These are phyloP conservation scores for Mariannaea elegans DNA, from an alignment of 2,329 filamentous ascomycete genomes.

Conservation along the genomic window DNA sequence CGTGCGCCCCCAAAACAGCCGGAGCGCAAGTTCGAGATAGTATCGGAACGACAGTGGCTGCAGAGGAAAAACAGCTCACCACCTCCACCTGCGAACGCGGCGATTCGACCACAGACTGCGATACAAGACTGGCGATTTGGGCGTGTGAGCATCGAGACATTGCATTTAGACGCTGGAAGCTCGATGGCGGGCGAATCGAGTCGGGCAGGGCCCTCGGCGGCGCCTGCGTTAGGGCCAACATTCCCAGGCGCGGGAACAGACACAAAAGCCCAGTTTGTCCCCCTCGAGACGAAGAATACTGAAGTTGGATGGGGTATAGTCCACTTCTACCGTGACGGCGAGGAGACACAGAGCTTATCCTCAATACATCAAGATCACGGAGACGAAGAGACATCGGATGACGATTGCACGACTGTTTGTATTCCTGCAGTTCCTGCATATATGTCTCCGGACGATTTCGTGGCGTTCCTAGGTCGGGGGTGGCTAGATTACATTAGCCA, in stretches of 20 bases:
- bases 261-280: constrained; percentile 83
- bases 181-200: constrained; percentile 48
- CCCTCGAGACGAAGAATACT: constrained; percentile 75
- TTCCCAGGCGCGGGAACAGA: constrained; percentile 72
- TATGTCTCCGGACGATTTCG: constrained; percentile 87
- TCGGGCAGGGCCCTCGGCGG: constrained; percentile 58
- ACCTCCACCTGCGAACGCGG: constrained; percentile 53
- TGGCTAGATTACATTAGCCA: constrained; percentile 90
- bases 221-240: constrained; percentile 62
- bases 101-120: constrained; percentile 59
- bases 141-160: constrained; percentile 78
- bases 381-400: constrained; percentile 46
- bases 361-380: constrained; percentile 40
- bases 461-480: constrained; percentile 89
- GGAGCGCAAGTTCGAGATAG: constrained; percentile 48
- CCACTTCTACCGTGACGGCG: constrained; percentile 87
- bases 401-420: constrained; percentile 86
- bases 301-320: constrained; percentile 92
- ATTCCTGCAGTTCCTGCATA: constrained; percentile 96
- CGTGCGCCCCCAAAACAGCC: constrained; percentile 39
- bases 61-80: constrained; percentile 52
- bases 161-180: constrained; percentile 67
- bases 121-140: constrained; percentile 83
- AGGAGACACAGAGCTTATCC: constrained; percentile 71
- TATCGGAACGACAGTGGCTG: constrained; percentile 52